Conservation (phyloP, 202 grass and related monocot genomes). For the Setaria viridis region DNA sequence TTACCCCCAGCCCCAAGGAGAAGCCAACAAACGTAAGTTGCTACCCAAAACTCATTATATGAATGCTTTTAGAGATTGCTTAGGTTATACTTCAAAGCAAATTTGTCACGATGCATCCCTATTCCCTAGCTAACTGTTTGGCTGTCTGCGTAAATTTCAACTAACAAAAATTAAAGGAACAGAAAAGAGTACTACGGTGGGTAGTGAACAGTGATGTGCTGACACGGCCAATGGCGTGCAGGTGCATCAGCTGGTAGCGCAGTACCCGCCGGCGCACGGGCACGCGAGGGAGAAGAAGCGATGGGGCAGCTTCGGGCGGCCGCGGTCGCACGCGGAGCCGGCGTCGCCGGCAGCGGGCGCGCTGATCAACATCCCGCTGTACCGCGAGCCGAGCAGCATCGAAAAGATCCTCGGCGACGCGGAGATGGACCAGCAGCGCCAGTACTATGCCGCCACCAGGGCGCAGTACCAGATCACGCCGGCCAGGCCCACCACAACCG, state of each 20-base stretch:
- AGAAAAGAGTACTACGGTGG: not conserved
- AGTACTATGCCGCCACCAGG: conserved; percentile 50
- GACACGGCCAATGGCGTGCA: conserved; percentile 30
- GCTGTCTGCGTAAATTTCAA: not conserved
- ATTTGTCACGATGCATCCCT: not conserved
- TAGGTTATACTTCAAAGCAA: not conserved
- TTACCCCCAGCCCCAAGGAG: conserved; percentile 76
- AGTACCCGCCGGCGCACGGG: conserved; percentile 48
- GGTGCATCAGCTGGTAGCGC: conserved; percentile 59
- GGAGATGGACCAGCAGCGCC: conserved; percentile 64
- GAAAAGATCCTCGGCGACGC: conserved; percentile 92
- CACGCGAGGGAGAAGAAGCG: conserved; percentile 79
- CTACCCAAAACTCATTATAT: conserved; percentile 1
- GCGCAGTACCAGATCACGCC: conserved; percentile 60
- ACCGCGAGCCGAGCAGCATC: conserved; percentile 90
- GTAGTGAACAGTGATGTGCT: conserved; percentile 2
- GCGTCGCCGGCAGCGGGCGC: conserved; percentile 40
- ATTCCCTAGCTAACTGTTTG: no score
- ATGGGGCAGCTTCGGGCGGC: conserved; percentile 70
- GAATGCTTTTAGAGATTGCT: not conserved
- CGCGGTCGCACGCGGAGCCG: conserved; percentile 55
- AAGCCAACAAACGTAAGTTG: conserved; percentile 64
- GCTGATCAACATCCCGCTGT: conserved; percentile 78
- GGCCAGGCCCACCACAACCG: conserved; percentile 36
- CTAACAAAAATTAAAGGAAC: not conserved